These are phyloP conservation scores for Kockovaella imperatae DNA, from an alignment of 768 basidiomycete genomes.

Conservation along the genomic window DNA sequence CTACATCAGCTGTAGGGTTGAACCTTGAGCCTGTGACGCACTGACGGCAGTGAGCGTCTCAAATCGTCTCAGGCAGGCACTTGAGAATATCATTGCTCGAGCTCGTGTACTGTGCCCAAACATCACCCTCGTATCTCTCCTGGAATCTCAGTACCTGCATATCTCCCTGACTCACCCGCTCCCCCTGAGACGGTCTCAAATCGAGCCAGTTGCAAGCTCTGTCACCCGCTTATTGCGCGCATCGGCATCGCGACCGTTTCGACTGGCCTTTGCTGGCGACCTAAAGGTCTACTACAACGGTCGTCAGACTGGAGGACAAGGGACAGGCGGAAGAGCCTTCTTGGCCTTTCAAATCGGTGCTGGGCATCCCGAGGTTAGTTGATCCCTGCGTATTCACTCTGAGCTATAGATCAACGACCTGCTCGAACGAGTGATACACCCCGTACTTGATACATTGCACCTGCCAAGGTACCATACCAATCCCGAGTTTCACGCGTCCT, in stretches of 20 bases:
- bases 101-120: constrained; percentile 47
- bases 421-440: constrained; percentile 55
- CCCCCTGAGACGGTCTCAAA: constrained; percentile 69
- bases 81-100: constrained; percentile 49
- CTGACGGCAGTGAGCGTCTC: constrained; percentile 46
- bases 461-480: constrained; percentile 71
- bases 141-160: constrained; percentile 48
- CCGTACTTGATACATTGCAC: constrained; percentile 55
- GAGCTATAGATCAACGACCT: constrained; percentile 51
- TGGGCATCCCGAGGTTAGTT: constrained; percentile 64
- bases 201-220: constrained; percentile 2
- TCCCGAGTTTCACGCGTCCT: constrained; percentile 80
- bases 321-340: constrained; percentile 55
- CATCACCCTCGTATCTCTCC: neutral
- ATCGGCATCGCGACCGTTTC: constrained; percentile 13
- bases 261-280: constrained; percentile 60
- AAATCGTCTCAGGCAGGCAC: constrained; percentile 47
- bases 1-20: constrained; percentile 55
- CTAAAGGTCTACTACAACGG: constrained; percentile 55
- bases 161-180: constrained; percentile 78
- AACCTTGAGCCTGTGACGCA: neutral
- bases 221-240: neutral
- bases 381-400: neutral
- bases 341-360: constrained; percentile 74
- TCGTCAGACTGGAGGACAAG: constrained; percentile 44